These are phyloP conservation scores for Vaccinium corymbosum DNA, from an alignment of 148 eudicot genomes.

Conservation along the genomic window DNA sequence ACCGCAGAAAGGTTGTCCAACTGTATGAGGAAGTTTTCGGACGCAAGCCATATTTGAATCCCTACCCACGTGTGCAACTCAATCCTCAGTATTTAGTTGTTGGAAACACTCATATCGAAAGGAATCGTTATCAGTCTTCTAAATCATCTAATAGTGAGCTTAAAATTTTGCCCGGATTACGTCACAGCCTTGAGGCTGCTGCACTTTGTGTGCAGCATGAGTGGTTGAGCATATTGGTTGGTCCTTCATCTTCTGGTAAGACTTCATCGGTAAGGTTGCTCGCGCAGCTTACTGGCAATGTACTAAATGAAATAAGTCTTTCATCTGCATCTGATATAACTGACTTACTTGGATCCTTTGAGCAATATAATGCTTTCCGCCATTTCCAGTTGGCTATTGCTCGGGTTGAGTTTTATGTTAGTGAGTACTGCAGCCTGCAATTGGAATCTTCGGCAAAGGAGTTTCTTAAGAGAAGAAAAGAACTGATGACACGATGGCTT, in stretches of 20 bases:
- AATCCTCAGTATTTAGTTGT: conserved; percentile 52
- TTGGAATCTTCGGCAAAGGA: conserved; percentile 43
- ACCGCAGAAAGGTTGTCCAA: conserved; percentile 61
- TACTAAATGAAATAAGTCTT: conserved; percentile 79
- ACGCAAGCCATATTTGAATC: conserved; percentile 49
- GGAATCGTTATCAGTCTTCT: conserved; percentile 43
- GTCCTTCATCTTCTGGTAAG: conserved; percentile 91
- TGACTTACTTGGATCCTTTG: conserved; percentile 92
- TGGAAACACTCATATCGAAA: conserved; percentile 52
- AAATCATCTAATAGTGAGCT: conserved; percentile 43
- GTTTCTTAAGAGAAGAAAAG: conserved; percentile 42
- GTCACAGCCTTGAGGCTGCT: conserved; percentile 77
- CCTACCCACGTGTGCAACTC: conserved; percentile 67
- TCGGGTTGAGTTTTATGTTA: conserved; percentile 59
- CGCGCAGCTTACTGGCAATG: conserved; percentile 79
- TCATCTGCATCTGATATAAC: conserved; percentile 95
- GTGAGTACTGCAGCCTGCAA: conserved; percentile 60
- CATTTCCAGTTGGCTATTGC: conserved; percentile 51
- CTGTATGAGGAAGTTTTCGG: conserved; percentile 73
- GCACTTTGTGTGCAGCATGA: conserved; percentile 66
- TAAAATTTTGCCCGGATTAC: conserved; percentile 64
- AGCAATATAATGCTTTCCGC: conserved; percentile 88
- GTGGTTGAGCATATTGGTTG: conserved; percentile 90
- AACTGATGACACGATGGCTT: conserved; percentile 55
- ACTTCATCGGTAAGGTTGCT: conserved; percentile 78